These are phyloP conservation scores for Puccinia hordei DNA, from an alignment of 1,284 basidiomycete genomes.

Conservation along the genomic window DNA sequence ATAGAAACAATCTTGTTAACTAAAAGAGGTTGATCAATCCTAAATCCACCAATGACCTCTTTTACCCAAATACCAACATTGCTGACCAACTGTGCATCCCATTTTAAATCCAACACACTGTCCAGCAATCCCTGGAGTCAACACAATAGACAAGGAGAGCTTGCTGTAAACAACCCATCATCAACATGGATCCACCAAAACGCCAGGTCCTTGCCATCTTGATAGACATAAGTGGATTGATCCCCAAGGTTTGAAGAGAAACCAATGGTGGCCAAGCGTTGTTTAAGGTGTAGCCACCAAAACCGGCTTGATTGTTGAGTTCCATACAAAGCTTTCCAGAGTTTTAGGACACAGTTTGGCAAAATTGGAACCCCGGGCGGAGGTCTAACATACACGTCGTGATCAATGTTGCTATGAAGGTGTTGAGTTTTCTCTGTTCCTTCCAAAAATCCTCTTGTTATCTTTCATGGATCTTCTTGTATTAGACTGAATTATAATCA, in stretches of 20 bases:
- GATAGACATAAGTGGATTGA: neutral
- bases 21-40: neutral
- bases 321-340: neutral
- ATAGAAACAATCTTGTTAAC: neutral
- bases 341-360: neutral
- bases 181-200: too few relatives aligned
- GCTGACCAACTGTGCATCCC: too few relatives aligned
- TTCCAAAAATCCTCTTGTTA: too few relatives aligned
- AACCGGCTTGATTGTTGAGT: neutral
- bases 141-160: too few relatives aligned
- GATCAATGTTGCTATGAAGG: neutral
- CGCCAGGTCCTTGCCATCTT: neutral
- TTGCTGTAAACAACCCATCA: neutral
- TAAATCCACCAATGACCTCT: neutral
- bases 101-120: too few relatives aligned
- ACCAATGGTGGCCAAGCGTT: neutral
- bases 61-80: neutral
- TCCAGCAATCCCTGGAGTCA: too few relatives aligned
- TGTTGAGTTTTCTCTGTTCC: too few relatives aligned
- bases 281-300: constrained; percentile 4
- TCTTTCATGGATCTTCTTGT: too few relatives aligned
- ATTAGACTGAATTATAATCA: too few relatives aligned
- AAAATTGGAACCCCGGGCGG: neutral
- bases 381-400: neutral
- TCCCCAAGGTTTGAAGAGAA: neutral